Percentiles rank a stretch among this genome's conserved stretches.
These are phyloP conservation scores for Raddia guianensis DNA, from an alignment of 176 grass and related monocot genomes.

Conservation along the genomic window DNA sequence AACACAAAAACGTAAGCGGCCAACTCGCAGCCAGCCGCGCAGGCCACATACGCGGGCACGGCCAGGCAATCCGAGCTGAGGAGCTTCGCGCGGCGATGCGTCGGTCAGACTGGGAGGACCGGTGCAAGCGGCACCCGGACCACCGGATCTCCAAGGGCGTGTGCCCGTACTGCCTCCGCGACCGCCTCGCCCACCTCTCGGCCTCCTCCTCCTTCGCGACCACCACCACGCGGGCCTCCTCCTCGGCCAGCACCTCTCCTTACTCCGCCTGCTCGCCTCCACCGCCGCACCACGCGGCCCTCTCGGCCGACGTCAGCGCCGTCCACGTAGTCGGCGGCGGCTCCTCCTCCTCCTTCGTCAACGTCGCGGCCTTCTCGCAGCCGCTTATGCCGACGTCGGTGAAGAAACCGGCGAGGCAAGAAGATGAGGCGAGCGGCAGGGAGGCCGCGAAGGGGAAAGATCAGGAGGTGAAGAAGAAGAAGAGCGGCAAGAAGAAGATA, in stretches of 20 bases:
- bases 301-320: slow-evolving; percentile 42
- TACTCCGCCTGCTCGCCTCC: slow-evolving; percentile 42
- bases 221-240: slow-evolving; percentile 63
- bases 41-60: neutral
- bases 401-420: slow-evolving; percentile 27
- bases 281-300: slow-evolving; percentile 20
- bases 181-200: slow-evolving; percentile 75
- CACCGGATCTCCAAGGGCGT: slow-evolving; percentile 81
- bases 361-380: slow-evolving; percentile 42
- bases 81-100: slow-evolving; percentile 36
- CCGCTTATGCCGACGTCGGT: slow-evolving; percentile 39
- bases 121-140: slow-evolving; percentile 84
- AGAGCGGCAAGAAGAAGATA: slow-evolving; percentile 70
- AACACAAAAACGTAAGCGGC: neutral
- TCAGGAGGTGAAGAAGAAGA: slow-evolving; percentile 65
- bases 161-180: slow-evolving; percentile 82
- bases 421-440: slow-evolving; percentile 17
- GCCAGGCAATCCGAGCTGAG: neutral
- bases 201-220: slow-evolving; percentile 61
- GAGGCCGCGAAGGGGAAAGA: slow-evolving; percentile 33
- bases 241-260: slow-evolving; percentile 32
- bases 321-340: slow-evolving; percentile 22
- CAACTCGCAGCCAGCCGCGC: neutral
- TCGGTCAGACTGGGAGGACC: slow-evolving; percentile 72
- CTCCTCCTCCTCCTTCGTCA: slow-evolving; percentile 38